These are phyloP conservation scores for Herpetomonas tarakana DNA, from an alignment of 208 protist genomes.

Conservation along the genomic window DNA sequence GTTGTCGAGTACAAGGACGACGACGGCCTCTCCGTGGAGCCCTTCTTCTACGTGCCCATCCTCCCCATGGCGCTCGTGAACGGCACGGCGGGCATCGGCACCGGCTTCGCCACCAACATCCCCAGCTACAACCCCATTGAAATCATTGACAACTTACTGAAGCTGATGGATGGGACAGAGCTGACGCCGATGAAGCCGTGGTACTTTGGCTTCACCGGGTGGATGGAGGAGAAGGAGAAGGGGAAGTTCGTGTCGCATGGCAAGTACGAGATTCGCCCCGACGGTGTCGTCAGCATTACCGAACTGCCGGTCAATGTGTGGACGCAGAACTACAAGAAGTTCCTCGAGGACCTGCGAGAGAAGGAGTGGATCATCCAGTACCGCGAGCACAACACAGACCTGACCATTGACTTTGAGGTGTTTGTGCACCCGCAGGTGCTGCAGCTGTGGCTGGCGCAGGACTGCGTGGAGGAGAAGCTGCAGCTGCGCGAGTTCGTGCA, in stretches of 20 bases:
- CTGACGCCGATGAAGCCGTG: slow-evolving; percentile 92
- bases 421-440: slow-evolving; percentile 88
- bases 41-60: slow-evolving; percentile 98
- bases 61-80: slow-evolving; percentile 99
- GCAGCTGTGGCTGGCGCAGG: slow-evolving; percentile 67
- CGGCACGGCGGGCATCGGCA: slow-evolving; percentile 99
- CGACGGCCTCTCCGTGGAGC: slow-evolving; percentile 99
- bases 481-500: slow-evolving; percentile 90
- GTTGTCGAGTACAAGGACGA: slow-evolving; percentile 98
- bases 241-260: slow-evolving; percentile 83
- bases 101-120: slow-evolving; percentile 98
- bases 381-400: slow-evolving; percentile 96
- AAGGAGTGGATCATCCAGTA: slow-evolving; percentile 93
- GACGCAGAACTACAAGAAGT: slow-evolving; percentile 96
- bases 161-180: slow-evolving; percentile 84
- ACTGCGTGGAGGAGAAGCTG: slow-evolving; percentile 89
- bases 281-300: slow-evolving; percentile 92
- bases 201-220: slow-evolving; percentile 97
- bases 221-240: slow-evolving; percentile 78
- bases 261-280: slow-evolving; percentile 56
- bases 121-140: slow-evolving; percentile 98
- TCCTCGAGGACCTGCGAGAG: slow-evolving; percentile 92
- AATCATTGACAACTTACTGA: slow-evolving; percentile 90
- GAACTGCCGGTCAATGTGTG: slow-evolving; percentile 97
- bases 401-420: slow-evolving; percentile 94